Conservation (phyloP, 1,284 basidiomycete genomes). For the Marasmius tenuissimus region DNA sequence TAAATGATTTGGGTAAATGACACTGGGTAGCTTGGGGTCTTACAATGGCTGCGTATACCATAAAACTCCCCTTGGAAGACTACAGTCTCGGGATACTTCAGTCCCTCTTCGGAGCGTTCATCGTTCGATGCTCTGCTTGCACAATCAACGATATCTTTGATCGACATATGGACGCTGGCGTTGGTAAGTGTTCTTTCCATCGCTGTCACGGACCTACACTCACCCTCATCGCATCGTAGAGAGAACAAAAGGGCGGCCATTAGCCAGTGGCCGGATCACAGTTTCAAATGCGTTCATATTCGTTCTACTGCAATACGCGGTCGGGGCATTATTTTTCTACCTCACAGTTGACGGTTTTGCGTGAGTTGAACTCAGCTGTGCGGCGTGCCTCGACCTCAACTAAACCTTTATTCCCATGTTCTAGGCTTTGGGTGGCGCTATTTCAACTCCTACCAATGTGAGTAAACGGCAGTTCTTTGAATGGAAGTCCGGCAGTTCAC, state of each 20-base stretch:
- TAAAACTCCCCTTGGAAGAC: conserved; percentile 25
- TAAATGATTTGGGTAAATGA: neutral
- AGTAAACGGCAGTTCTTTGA: conserved; percentile 14
- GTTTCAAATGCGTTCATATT: conserved; percentile 38
- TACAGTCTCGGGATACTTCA: conserved; percentile 32
- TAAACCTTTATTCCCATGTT: neutral
- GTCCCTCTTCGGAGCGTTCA: conserved; percentile 36
- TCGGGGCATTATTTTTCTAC: conserved; percentile 43
- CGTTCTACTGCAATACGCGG: conserved; percentile 38
- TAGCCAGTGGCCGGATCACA: conserved; percentile 48
- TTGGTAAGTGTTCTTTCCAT: conserved; percentile 30
- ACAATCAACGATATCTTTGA: conserved; percentile 58
- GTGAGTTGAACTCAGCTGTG: conserved; percentile 26
- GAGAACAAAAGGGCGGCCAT: conserved; percentile 44
- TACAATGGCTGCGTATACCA: conserved; percentile 43
- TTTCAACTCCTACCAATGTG: conserved; percentile 50
- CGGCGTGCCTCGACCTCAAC: neutral
- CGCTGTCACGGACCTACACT: neutral
- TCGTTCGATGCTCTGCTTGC: conserved; percentile 48
- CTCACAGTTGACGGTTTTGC: conserved; percentile 35
- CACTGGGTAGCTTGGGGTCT: conserved; percentile 41
- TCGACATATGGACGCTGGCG: conserved; percentile 47
- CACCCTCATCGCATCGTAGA: conserved; percentile 26
- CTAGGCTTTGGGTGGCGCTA: conserved; percentile 39
- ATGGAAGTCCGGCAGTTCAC: neutral